Base-by-base conservation (phyloP, 2,329 filamentous ascomycete species). In the Nothophoma quercina region DNA sequence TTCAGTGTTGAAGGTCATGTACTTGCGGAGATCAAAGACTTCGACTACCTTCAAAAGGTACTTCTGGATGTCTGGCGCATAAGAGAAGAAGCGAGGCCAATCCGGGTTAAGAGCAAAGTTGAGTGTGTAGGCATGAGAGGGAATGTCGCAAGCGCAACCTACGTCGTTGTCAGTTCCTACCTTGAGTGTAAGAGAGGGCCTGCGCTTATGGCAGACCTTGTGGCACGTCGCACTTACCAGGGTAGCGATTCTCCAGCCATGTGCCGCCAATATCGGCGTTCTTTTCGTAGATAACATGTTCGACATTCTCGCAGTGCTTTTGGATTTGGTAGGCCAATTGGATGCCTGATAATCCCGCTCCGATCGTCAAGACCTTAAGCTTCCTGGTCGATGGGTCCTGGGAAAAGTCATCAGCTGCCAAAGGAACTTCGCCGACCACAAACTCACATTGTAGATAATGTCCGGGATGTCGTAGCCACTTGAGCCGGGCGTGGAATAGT, bases 1-100 rank as follows among this genome's bases (percentile, higher is more conserved):
- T 56, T 80, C 73, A 7, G 77, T 79, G 48, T 79, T 77, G 69
- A 83, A 82, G 2, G 67, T 78, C 78, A 83, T 83, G 64, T 81
- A 81, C 55, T 82, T 81, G 34, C 77, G 72, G 3, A 83, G 69
- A 34, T 75, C 78, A 50, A 81, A 82, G 0, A 73, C 75, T 4
- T 81, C 70, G 58, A 77, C 79, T 13, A 83, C 77, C 56, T 78
- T 79, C 48, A 77, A 64, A 0, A 83, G 72, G 53, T 83, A 83
- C 35, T 75, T 72, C 65, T 76, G 77, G 47, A 81, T 81, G 43
- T 81, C 79, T 1, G 73, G 70, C 1, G 76, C 73, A 57, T 77
- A 76, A 7, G 75, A 77, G 60, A 78, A 80, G 70, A 77, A 78
- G 5, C 74, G 70, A 3, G 78, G 75, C 79, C 78, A 81, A 56